Evolutionary conservation across 441 rosid species (phyloP).

Genomic region (Breynia disticha): DNA sequence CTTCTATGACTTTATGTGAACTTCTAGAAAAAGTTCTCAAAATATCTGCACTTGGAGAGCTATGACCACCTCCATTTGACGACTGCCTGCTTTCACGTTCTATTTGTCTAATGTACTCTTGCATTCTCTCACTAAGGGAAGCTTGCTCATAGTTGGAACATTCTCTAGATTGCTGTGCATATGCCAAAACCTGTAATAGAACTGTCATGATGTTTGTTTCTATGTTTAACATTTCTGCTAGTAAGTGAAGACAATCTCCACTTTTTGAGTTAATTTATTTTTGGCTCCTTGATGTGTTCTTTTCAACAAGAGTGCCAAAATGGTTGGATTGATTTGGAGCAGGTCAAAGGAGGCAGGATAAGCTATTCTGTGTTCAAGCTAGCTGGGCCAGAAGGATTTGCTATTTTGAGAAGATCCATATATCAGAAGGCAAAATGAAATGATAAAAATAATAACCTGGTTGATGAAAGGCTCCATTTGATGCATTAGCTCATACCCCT

Average conservation of each 20-base stretch:
- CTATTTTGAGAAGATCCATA: neutral
- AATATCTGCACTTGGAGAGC: slow-evolving; percentile 52
- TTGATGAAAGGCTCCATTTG: slow-evolving; percentile 87
- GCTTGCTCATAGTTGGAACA: slow-evolving; percentile 82
- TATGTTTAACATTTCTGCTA: neutral
- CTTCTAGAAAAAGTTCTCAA: slow-evolving; percentile 49
- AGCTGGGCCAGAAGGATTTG: too few species aligned
- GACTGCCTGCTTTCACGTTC: slow-evolving; percentile 56
- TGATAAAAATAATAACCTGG: slow-evolving; percentile 39
- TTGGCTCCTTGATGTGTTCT: too few species aligned
- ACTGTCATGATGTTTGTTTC: neutral
- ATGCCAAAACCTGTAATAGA: slow-evolving; percentile 53
- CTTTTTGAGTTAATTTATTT: too few species aligned
- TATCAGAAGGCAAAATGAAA: neutral
- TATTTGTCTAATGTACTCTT: slow-evolving; percentile 71
- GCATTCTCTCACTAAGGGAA: slow-evolving; percentile 79
- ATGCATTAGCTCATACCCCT: slow-evolving; percentile 88
- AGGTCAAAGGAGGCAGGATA: too few species aligned
- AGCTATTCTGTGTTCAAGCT: too few species aligned
- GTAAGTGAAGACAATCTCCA: too few species aligned
- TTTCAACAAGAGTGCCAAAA: too few species aligned
- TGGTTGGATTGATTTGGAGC: too few species aligned
- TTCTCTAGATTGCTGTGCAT: slow-evolving; percentile 89
- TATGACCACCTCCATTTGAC: slow-evolving; percentile 22
- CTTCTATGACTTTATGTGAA: slow-evolving; percentile 88